Percentiles rank a stretch among this genome's conserved stretches.
Evolutionary conservation across 768 basidiomycete genomes (phyloP).

Genomic region (Omphalotus guepiniiformis): DNA sequence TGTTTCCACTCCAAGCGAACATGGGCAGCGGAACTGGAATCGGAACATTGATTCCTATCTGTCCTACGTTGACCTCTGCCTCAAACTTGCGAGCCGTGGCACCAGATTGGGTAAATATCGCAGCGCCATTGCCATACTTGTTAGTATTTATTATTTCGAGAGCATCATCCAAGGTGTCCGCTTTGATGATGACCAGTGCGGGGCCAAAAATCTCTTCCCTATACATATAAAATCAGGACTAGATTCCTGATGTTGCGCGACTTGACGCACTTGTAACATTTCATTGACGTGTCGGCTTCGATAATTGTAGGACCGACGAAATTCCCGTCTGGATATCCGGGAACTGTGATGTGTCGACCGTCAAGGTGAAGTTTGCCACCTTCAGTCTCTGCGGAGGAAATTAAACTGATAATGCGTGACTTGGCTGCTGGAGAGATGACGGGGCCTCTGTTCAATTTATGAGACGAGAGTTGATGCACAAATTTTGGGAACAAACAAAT

Average conservation of each 20-base stretch:
- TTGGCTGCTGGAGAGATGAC: conserved; percentile 83
- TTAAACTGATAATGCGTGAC: conserved; percentile 67
- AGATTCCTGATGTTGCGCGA: neutral
- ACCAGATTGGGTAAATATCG: conserved; percentile 95
- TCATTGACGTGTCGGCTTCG: conserved; percentile 79
- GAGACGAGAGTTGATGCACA: conserved; percentile 3
- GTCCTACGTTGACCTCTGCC: conserved; percentile 80
- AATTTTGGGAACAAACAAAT: conserved; percentile 52
- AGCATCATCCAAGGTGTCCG: conserved; percentile 86
- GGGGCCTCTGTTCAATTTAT: conserved; percentile 48
- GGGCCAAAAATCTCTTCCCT: conserved; percentile 98
- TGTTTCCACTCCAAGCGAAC: conserved; percentile 98
- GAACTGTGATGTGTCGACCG: conserved; percentile 66
- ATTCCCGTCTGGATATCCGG: conserved; percentile 82
- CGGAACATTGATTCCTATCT: conserved; percentile 90
- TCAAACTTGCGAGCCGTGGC: conserved; percentile 95
- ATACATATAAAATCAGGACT: conserved; percentile 3
- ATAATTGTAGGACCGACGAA: conserved; percentile 93
- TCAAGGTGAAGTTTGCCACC: conserved; percentile 88
- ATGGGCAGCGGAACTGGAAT: conserved; percentile 81
- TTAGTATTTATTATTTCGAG: conserved; percentile 87
- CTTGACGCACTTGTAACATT: conserved; percentile 73
- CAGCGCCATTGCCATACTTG: conserved; percentile 89
- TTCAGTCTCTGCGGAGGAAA: conserved; percentile 69
- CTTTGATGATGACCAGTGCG: conserved; percentile 71